phyloP scores from a whole-genome alignment of 2,329 filamentous ascomycete genomes.

The Penicillium sp. region DNA sequence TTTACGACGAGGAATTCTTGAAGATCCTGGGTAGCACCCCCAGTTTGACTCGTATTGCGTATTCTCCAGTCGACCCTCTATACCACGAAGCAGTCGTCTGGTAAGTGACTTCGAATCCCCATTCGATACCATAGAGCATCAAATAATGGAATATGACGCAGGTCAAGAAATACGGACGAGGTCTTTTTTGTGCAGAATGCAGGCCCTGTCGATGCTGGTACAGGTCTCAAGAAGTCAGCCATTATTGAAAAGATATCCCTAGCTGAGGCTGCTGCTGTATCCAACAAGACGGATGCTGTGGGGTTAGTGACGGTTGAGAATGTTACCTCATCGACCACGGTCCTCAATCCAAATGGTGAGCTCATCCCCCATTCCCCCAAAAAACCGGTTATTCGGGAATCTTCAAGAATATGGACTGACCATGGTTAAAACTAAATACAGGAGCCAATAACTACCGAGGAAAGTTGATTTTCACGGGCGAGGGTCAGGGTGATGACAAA shows the following conservation, averaged over 20 bases:
- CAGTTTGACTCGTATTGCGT: constrained; percentile 17
- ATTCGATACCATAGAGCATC: background rate
- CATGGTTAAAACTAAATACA: background rate
- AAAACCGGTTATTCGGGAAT: background rate
- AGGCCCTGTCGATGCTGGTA: constrained; percentile 16
- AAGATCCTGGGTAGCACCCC: constrained; percentile 12
- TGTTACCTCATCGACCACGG: constrained; percentile 10
- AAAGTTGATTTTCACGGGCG: constrained; percentile 16
- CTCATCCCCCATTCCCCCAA: background rate
- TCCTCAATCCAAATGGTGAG: constrained; percentile 19
- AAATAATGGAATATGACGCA: background rate
- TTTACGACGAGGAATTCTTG: constrained; percentile 20
- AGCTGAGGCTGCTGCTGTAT: constrained; percentile 18
- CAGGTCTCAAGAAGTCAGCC: constrained; percentile 15
- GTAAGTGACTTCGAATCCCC: constrained; percentile 2
- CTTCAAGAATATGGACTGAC: background rate
- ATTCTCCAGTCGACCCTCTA: constrained; percentile 15
- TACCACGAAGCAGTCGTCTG: constrained; percentile 23
- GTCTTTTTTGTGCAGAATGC: constrained; percentile 27
- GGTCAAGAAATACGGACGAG: constrained; percentile 20
- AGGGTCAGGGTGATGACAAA: constrained; percentile 20
- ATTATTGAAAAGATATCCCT: constrained; percentile 22
- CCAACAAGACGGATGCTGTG: constrained; percentile 15
- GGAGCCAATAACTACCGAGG: constrained; percentile 19
- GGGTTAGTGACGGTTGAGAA: constrained; percentile 11